Evolutionary conservation across 148 eudicot genomes (phyloP), one percentile per base, ranked within the genome.

Genomic region (Spergularia marina): DNA sequence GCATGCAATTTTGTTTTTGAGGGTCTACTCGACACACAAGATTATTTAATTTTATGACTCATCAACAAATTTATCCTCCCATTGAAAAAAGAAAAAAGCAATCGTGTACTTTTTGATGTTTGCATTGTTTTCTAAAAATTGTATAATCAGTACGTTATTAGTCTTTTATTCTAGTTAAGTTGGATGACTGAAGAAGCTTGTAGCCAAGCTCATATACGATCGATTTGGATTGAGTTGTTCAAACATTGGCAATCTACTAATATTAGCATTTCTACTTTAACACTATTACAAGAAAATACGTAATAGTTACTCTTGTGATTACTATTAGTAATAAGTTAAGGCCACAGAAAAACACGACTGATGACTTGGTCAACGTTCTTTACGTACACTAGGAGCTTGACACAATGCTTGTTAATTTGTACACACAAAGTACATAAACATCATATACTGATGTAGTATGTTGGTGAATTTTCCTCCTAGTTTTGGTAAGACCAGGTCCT

Each of bases 301-400:
- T 57, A 40, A 57, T 62, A 74, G 39, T 62, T 54, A 74, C 68
- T 74, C 76, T 62, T 70, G 17, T n/a, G 59, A 12, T 36, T 72
- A 36, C 15, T 21, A 40, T n/a, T 10, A 57, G 21, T 56, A 18
- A 59, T 14, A 51, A 67, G 13, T 6, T 54, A 74, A 52, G 44
- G 59, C 2, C 20, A 83, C 72, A 69, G 10, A 18, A 36, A 70
- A 53, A 9, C 12, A 51, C 6, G 41, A 79, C 15, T 8, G 60
- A 68, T 30, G 36, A 30, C 49, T 59, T 76, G 74, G 68, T 68
- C 67, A 44, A 2, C 59, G 6, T 5, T n/a, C 53, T 67, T 76
- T 56, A 57, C 72, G 66, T 76, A 72, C 62, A 67, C 12, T 44
- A 76, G 14, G 73, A 76, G 66, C 73, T 41, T 55, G 6, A 66